Evolutionary conservation across 2,329 filamentous ascomycete genomes (phyloP).

Genomic region (Hypoxylon sp.): DNA sequence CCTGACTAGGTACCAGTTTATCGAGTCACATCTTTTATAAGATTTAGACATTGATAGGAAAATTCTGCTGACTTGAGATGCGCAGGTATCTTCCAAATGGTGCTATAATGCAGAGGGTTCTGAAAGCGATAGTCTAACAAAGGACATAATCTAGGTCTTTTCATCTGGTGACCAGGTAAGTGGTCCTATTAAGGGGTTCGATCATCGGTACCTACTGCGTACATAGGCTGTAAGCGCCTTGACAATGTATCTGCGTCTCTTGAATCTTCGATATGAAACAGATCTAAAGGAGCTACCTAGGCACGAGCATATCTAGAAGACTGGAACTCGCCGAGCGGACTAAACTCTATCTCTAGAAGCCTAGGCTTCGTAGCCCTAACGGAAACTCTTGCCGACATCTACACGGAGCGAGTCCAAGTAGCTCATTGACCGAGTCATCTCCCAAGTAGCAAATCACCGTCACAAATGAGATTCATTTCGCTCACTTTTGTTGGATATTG

Average conservation of each 20-base stretch:
- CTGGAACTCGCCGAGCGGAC: background rate
- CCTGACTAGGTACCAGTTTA: background rate
- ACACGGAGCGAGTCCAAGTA: background rate
- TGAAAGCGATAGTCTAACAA: background rate
- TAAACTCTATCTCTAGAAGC: conserved; percentile 24
- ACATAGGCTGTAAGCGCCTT: background rate
- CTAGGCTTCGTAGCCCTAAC: background rate
- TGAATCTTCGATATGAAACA: background rate
- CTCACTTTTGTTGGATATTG: background rate
- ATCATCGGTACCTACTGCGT: background rate
- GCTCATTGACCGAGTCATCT: conserved; percentile 13
- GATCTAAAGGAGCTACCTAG: background rate
- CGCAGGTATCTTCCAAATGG: background rate
- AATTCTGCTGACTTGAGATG: background rate
- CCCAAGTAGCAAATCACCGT: background rate
- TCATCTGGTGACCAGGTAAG: background rate
- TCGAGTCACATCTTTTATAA: background rate
- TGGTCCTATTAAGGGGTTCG: background rate
- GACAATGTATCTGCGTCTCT: background rate
- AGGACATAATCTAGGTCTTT: background rate
- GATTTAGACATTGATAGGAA: background rate
- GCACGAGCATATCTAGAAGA: background rate
- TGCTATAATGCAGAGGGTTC: background rate
- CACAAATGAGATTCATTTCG: background rate
- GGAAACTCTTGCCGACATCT: conserved; percentile 9